Conservation (phyloP, 805 yeast genomes). For the Ogataea trehalophila region DNA sequence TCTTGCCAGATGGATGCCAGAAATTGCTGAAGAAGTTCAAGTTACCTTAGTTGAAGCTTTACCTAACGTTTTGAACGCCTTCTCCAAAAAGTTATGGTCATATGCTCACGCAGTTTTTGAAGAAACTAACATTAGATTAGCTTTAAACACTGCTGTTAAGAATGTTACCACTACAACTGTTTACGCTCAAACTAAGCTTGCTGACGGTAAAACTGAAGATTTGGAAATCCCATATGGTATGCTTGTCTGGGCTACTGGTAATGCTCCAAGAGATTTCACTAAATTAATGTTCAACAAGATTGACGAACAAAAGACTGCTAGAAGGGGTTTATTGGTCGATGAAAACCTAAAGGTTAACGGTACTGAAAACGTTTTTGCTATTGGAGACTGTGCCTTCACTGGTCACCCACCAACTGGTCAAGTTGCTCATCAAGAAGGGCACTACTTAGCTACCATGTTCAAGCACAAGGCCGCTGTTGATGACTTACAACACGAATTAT, state of each 20-base stretch:
- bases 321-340: conserved; percentile 49
- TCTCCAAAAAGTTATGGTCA: conserved; percentile 45
- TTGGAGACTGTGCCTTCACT: conserved; percentile 55
- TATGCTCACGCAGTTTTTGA: conserved; percentile 48
- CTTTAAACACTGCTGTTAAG: conserved; percentile 46
- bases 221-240: conserved; percentile 47
- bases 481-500: conserved; percentile 34
- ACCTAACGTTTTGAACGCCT: conserved; percentile 49
- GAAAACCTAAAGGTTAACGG: conserved; percentile 46
- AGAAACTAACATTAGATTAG: conserved; percentile 44
- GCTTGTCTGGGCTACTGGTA: conserved; percentile 57
- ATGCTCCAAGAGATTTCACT: conserved; percentile 46
- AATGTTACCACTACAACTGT: conserved; percentile 41
- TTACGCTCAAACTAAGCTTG: conserved; percentile 37
- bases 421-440: conserved; percentile 54
- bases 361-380: conserved; percentile 42
- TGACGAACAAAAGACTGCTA: conserved; percentile 48
- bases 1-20: conserved; percentile 50
- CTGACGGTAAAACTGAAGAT: conserved; percentile 37
- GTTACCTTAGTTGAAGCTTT: conserved; percentile 49
- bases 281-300: conserved; percentile 39
- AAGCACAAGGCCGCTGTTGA: conserved; percentile 40
- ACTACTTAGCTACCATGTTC: conserved; percentile 41
- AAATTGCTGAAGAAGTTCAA: conserved; percentile 43
- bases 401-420: conserved; percentile 54